A percentile compares a stretch with the other conserved stretches of the same genome.
These are phyloP conservation scores for Saccharomycopsis capsularis DNA, from an alignment of 805 yeast genomes.

Conservation along the genomic window DNA sequence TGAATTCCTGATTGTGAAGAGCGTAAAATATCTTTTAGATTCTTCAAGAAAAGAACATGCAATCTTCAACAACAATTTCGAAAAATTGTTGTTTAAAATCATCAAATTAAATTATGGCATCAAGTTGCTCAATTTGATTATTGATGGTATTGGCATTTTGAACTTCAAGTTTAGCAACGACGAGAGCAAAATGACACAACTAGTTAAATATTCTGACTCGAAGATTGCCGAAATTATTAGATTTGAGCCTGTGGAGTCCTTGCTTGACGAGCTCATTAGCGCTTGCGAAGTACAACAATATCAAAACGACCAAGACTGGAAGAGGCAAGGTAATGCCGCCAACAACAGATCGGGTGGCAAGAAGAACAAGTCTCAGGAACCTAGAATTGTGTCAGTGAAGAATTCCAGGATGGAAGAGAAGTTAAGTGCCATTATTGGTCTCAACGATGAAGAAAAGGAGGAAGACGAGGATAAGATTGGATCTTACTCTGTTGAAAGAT, in stretches of 20 bases:
- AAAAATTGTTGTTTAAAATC: slow-evolving; percentile 12
- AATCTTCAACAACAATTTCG: slow-evolving; percentile 15
- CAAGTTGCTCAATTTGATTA: slow-evolving; percentile 16
- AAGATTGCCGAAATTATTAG: slow-evolving; percentile 13
- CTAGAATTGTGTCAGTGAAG: slow-evolving; percentile 16
- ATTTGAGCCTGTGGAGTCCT: slow-evolving; percentile 14
- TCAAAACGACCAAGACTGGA: background rate
- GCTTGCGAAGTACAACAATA: background rate
- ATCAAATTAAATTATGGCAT: slow-evolving; percentile 11
- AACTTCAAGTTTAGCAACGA: slow-evolving; percentile 21
- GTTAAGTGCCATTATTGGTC: slow-evolving; percentile 15
- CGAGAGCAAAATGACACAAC: slow-evolving; percentile 8
- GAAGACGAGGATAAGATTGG: slow-evolving; percentile 10
- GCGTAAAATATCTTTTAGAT: slow-evolving; percentile 7
- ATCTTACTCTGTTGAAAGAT: slow-evolving; percentile 18
- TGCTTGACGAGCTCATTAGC: slow-evolving; percentile 12
- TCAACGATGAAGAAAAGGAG: background rate
- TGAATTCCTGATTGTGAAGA: slow-evolving; percentile 17
- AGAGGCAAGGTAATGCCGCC: background rate
- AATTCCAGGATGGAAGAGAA: slow-evolving; percentile 18
- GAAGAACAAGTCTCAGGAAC: slow-evolving; percentile 2
- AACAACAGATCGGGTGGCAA: background rate
- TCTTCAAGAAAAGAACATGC: slow-evolving; percentile 12
- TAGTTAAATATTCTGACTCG: slow-evolving; percentile 12
- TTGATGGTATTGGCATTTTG: slow-evolving; percentile 21